Percentiles rank a stretch among this genome's conserved stretches.
phyloP scores from a whole-genome alignment of 2,329 filamentous ascomycete genomes.

The Ophiostoma montium region DNA sequence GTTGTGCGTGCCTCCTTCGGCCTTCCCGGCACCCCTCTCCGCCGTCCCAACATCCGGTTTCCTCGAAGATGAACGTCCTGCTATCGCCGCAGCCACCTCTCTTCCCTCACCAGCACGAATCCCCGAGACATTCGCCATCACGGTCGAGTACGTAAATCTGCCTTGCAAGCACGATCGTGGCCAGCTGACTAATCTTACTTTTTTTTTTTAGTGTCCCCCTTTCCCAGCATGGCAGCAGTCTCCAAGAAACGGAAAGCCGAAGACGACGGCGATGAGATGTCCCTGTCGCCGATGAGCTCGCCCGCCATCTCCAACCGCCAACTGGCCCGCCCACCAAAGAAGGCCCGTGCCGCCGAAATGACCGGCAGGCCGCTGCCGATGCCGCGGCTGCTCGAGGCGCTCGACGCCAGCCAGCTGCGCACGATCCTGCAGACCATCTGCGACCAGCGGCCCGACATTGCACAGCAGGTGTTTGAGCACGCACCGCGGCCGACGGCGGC shows the following conservation, averaged over 20 bases:
- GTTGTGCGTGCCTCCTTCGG: too few relatives aligned
- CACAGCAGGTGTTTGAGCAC: constrained; percentile 66
- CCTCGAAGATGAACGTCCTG: constrained; percentile 43
- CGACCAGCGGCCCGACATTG: constrained; percentile 74
- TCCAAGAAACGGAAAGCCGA: constrained; percentile 76
- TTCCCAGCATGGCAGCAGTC: constrained; percentile 34
- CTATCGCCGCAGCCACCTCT: constrained; percentile 45
- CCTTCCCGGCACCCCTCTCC: neutral
- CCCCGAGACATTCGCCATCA: constrained; percentile 37
- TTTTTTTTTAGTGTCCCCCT: constrained; percentile 28
- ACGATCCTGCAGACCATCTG: constrained; percentile 82
- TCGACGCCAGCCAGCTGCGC: constrained; percentile 73
- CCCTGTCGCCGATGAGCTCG: constrained; percentile 71
- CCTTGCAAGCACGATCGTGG: too few relatives aligned
- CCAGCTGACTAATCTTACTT: constrained; percentile 1
- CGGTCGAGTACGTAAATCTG: constrained; percentile 37
- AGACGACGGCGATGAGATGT: constrained; percentile 78
- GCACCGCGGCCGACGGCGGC: constrained; percentile 78
- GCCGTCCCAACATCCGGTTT: neutral
- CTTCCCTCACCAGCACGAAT: constrained; percentile 45
- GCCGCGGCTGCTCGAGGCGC: constrained; percentile 77
- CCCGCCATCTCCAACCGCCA: constrained; percentile 58
- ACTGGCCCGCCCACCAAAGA: constrained; percentile 53
- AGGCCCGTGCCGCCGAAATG: constrained; percentile 49
- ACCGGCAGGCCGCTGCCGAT: constrained; percentile 40